Percentiles rank a stretch among this genome's conserved stretches.
phyloP scores from a whole-genome alignment of 371 early-diverging fungal species.

The Rhizopus microsporus region DNA sequence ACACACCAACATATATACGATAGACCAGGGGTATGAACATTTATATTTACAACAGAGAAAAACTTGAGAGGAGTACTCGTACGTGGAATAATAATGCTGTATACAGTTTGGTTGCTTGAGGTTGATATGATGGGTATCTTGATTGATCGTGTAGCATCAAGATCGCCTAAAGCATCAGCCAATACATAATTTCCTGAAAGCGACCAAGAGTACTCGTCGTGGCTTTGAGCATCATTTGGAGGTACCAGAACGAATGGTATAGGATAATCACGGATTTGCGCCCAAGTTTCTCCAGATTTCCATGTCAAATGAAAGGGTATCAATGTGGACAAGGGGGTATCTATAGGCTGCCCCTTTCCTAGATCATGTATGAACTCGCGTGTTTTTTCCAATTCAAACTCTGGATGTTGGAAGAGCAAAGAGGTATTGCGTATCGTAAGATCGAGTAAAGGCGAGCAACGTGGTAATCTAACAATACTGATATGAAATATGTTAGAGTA shows the following conservation, averaged over 20 bases:
- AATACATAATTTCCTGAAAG: constrained; percentile 48
- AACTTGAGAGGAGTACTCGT: constrained; percentile 66
- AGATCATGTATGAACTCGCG: constrained; percentile 62
- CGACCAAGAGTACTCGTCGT: constrained; percentile 28
- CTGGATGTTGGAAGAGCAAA: constrained; percentile 41
- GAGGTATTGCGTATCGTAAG: constrained; percentile 37
- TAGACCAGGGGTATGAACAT: constrained; percentile 41
- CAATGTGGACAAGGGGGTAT: constrained; percentile 56
- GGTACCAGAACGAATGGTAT: constrained; percentile 59
- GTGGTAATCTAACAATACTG: constrained; percentile 23
- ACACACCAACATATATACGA: constrained; percentile 60
- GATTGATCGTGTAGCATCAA: constrained; percentile 38
- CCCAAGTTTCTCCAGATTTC: constrained; percentile 41
- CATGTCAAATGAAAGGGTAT: constrained; percentile 55
- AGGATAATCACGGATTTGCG: constrained; percentile 64
- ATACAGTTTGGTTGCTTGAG: constrained; percentile 5
- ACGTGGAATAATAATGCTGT: constrained; percentile 49
- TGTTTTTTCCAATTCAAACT: constrained; percentile 48
- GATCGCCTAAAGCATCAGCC: constrained; percentile 40
- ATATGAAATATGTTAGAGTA: constrained; percentile 29
- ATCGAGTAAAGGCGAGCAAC: constrained; percentile 48
- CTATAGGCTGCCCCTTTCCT: constrained; percentile 57
- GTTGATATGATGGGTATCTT: constrained; percentile 21
- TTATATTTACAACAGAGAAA: constrained; percentile 56
- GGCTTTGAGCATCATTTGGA: constrained; percentile 8